These are phyloP conservation scores for Calonectria leucothoes DNA, from an alignment of 2,329 filamentous ascomycete genomes.

Conservation along the genomic window DNA sequence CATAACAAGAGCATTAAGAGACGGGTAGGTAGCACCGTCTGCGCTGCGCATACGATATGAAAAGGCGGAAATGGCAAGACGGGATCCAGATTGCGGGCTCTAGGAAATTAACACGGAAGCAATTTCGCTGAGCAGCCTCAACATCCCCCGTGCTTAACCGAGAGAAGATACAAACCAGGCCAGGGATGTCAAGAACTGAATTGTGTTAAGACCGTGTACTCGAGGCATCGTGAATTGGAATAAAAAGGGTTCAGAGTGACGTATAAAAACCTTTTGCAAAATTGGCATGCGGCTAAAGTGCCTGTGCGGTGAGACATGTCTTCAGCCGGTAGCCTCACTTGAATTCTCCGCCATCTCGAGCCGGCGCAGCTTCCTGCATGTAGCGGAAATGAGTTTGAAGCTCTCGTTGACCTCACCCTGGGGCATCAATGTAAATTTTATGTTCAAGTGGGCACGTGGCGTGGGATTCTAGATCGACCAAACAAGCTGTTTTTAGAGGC, in stretches of 20 bases:
- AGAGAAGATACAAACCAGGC: background rate
- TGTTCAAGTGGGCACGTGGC: conserved; percentile 26
- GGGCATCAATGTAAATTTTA: conserved; percentile 26
- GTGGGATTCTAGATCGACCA: conserved; percentile 32
- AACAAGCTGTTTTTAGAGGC: conserved; percentile 29
- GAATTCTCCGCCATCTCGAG: background rate
- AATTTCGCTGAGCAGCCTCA: background rate
- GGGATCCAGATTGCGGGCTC: conserved; percentile 11
- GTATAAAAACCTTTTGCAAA: conserved; percentile 12
- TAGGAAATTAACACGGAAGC: conserved; percentile 13
- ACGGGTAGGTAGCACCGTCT: background rate
- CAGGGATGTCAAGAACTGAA: background rate
- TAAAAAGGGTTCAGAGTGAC: conserved; percentile 26
- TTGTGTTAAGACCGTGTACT: background rate
- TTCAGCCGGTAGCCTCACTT: conserved; percentile 37
- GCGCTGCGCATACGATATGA: background rate
- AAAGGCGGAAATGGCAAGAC: conserved; percentile 11
- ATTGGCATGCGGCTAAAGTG: conserved; percentile 27
- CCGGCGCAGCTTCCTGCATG: conserved; percentile 25
- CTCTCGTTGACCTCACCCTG: conserved; percentile 21
- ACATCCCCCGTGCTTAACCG: background rate
- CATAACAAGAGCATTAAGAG: background rate
- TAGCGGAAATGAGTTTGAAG: conserved; percentile 39
- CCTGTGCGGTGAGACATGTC: conserved; percentile 35
- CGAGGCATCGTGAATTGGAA: conserved; percentile 11